Conservation (phyloP, 345 rosid species). For the Salix suchowensis region DNA sequence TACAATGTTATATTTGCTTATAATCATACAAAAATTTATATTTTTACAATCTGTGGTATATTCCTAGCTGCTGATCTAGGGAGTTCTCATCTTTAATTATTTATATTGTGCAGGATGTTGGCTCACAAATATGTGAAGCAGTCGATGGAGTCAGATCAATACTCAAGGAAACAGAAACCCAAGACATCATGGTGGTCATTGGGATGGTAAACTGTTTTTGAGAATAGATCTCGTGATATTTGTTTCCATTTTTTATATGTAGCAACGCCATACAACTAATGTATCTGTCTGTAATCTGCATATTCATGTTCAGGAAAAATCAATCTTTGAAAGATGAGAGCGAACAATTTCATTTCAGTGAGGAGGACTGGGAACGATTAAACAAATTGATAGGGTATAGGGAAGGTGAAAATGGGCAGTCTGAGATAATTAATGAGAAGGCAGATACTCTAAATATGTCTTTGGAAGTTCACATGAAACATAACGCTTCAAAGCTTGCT, state of each 20-base stretch:
- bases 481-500: constrained; percentile 86
- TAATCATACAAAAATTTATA: neutral
- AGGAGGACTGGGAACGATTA: constrained; percentile 89
- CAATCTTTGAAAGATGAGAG: constrained; percentile 59
- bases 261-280: neutral
- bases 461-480: constrained; percentile 85
- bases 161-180: constrained; percentile 54
- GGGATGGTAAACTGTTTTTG: constrained; percentile 57
- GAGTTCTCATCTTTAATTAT: neutral
- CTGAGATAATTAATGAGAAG: constrained; percentile 40
- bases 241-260: neutral
- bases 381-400: constrained; percentile 84
- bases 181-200: constrained; percentile 93
- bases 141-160: constrained; percentile 53
- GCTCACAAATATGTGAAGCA: constrained; percentile 90
- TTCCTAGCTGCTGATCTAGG: neutral
- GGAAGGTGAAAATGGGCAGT: constrained; percentile 66
- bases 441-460: constrained; percentile 64
- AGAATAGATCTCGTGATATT: neutral
- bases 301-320: constrained; percentile 49
- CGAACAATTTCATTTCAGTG: constrained; percentile 66
- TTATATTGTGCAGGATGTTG: constrained; percentile 60
- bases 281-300: constrained; percentile 9
- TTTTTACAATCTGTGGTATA: neutral
- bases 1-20: neutral